Conservation (phyloP, 1,139 yeast species). For the Arxiozyma bovina region DNA sequence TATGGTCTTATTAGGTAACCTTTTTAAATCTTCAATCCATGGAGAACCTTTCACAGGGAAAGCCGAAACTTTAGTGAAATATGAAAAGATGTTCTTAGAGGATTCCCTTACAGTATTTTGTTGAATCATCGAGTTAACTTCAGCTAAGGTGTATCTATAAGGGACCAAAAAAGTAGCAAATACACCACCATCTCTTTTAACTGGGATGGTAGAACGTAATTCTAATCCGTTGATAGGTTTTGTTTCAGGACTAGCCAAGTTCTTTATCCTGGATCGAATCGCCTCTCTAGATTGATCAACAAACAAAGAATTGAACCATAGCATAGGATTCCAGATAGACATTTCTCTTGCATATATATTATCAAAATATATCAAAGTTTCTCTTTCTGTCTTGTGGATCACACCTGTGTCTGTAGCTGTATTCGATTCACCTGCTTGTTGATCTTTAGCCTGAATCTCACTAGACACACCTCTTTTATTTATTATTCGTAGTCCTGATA, state of each 20-base stretch:
- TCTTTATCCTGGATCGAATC: slow-evolving; percentile 32
- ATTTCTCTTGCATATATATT: slow-evolving; percentile 42
- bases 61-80: slow-evolving; percentile 39
- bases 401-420: slow-evolving; percentile 51
- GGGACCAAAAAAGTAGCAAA: slow-evolving; percentile 72
- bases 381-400: slow-evolving; percentile 43
- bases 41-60: slow-evolving; percentile 84
- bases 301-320: slow-evolving; percentile 32
- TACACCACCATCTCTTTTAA: slow-evolving; percentile 84
- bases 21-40: slow-evolving; percentile 87
- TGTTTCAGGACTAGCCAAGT: slow-evolving; percentile 36
- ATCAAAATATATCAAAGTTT: slow-evolving; percentile 49
- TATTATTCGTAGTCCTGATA: neutral
- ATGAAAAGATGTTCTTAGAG: slow-evolving; percentile 28
- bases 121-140: slow-evolving; percentile 44
- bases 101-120: slow-evolving; percentile 37
- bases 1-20: slow-evolving; percentile 59
- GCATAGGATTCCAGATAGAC: slow-evolving; percentile 34
- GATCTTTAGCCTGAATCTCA: slow-evolving; percentile 36
- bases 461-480: slow-evolving; percentile 29
- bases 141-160: slow-evolving; percentile 38
- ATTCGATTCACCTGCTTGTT: slow-evolving; percentile 42
- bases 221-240: slow-evolving; percentile 36
- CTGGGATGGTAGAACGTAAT: slow-evolving; percentile 50
- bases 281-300: slow-evolving; percentile 32